Conservation (phyloP, 2,329 filamentous ascomycete species). For the Sclerotinia spermophila region DNA sequence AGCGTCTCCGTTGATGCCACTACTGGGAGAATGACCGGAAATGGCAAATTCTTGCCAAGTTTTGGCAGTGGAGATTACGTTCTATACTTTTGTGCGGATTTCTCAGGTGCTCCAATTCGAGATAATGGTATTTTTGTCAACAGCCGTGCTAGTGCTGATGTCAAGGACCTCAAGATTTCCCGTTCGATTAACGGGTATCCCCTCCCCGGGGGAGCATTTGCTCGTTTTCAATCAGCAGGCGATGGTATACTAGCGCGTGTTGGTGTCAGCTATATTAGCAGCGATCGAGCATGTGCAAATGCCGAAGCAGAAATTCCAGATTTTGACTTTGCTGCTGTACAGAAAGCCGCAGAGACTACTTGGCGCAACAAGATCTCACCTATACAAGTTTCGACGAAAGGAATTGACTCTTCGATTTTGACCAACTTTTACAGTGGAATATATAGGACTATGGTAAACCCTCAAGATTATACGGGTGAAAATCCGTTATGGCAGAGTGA, state of each 20-base stretch:
- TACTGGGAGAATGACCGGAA: slow-evolving; percentile 60
- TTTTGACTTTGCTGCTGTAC: slow-evolving; percentile 59
- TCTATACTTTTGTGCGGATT: slow-evolving; percentile 65
- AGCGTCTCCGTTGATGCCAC: slow-evolving; percentile 51
- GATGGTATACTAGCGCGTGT: slow-evolving; percentile 58
- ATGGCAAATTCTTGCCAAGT: slow-evolving; percentile 58
- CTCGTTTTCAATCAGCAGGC: slow-evolving; percentile 51
- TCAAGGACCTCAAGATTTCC: slow-evolving; percentile 48
- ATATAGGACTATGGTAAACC: slow-evolving; percentile 66
- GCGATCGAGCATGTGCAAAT: slow-evolving; percentile 61
- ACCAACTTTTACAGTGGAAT: slow-evolving; percentile 67
- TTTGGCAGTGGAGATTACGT: slow-evolving; percentile 61
- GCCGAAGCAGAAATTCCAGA: slow-evolving; percentile 64
- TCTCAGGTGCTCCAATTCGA: slow-evolving; percentile 53
- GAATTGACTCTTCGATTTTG: slow-evolving; percentile 52
- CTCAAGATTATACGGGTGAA: slow-evolving; percentile 71
- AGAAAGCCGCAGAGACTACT: slow-evolving; percentile 48
- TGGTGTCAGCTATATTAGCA: slow-evolving; percentile 67
- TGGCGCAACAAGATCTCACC: slow-evolving; percentile 61
- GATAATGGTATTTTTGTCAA: slow-evolving; percentile 61
- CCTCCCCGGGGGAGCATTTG: slow-evolving; percentile 59
- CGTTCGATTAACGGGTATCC: slow-evolving; percentile 52
- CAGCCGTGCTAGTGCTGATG: slow-evolving; percentile 49
- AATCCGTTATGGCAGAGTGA: slow-evolving; percentile 63
- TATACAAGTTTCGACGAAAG: slow-evolving; percentile 50